Evolutionary conservation across 768 basidiomycete genomes (phyloP).

Genomic region (Amanita rubescens): DNA sequence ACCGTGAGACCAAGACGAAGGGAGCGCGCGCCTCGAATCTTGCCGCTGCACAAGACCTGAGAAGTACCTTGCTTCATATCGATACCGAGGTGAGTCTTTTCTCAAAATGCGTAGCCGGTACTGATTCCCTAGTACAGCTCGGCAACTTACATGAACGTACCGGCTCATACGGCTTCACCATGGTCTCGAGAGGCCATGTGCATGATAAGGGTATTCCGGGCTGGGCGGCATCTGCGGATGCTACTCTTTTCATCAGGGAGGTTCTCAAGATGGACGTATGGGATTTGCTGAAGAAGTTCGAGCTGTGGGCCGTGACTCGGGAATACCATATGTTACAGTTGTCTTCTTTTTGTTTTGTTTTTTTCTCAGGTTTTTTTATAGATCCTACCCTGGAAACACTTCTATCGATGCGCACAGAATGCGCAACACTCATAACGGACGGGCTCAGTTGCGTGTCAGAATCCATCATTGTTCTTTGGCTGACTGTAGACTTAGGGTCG

Average conservation of each 20-base stretch:
- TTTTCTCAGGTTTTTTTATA: background rate
- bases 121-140: background rate
- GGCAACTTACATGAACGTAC: background rate
- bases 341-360: background rate
- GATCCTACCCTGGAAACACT: background rate
- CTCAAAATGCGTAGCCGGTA: background rate
- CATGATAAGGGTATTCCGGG: background rate
- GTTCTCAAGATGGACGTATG: background rate
- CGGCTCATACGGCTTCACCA: background rate
- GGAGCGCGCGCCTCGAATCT: background rate
- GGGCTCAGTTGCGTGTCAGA: conserved; percentile 7
- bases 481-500: background rate
- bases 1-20: background rate
- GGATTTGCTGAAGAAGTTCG: conserved; percentile 3
- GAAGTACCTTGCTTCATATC: background rate
- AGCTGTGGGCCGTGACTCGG: conserved; percentile 8
- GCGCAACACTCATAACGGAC: background rate
- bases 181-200: background rate
- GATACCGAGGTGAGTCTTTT: background rate
- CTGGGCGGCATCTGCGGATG: background rate
- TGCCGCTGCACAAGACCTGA: background rate
- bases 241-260: background rate
- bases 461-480: background rate
- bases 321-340: conserved; percentile 5
- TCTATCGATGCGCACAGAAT: background rate